phyloP scores from a whole-genome alignment of 2,329 filamentous ascomycete genomes.

The Fusarium sp. region DNA sequence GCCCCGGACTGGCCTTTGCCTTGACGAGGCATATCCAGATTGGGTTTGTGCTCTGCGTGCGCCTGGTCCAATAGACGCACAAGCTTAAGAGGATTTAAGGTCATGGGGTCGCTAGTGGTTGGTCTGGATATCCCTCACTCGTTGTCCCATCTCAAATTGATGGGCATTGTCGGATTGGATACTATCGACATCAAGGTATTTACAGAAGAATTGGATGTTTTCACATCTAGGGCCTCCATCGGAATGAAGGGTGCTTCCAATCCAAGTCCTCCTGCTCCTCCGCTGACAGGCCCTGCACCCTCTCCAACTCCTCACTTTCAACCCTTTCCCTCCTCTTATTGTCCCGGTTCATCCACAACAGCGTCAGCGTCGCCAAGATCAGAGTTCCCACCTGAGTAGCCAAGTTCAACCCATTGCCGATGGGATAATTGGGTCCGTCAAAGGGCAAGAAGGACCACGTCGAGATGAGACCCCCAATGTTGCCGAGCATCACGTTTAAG shows the following conservation, averaged over 20 bases:
- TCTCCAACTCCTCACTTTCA: conserved; percentile 4
- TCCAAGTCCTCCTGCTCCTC: conserved; percentile 3
- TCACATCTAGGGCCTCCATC: conserved; percentile 2
- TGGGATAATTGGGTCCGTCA: conserved; percentile 73
- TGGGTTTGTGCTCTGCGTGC: neutral
- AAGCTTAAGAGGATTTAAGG: conserved; percentile 1
- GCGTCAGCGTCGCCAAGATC: neutral
- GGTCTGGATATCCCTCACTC: neutral
- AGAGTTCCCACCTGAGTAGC: conserved; percentile 1
- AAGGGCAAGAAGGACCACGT: conserved; percentile 73
- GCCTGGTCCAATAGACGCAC: conserved; percentile 15
- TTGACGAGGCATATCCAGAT: conserved; percentile 27
- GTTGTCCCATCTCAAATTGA: neutral
- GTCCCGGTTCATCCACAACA: conserved; percentile 7
- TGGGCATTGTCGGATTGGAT: neutral
- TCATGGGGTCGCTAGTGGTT: conserved; percentile 30
- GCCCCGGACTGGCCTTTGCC: conserved; percentile 1
- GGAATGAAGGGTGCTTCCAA: conserved; percentile 1
- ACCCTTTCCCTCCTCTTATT: conserved; percentile 4
- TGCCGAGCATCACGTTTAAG: conserved; percentile 41
- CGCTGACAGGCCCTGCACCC: neutral
- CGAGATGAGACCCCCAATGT: conserved; percentile 71
- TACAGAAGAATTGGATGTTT: neutral
- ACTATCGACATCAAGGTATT: neutral
- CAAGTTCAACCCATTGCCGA: conserved; percentile 70